Conservation (phyloP, 2,329 filamentous ascomycete genomes). For the Neodidymelliopsis sp. region DNA sequence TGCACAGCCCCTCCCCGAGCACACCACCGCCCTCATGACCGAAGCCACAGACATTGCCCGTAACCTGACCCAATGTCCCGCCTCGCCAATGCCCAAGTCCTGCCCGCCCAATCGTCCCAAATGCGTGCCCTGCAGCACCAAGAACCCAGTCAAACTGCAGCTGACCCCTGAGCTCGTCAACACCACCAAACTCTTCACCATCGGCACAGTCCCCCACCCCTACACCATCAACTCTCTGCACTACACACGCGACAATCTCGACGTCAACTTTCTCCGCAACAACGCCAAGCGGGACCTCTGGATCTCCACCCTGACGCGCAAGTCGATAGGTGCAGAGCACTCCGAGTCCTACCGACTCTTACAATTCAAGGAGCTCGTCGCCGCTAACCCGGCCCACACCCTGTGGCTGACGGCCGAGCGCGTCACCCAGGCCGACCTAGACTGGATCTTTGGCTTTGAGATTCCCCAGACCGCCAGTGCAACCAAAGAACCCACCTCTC, state of each 20-base stretch:
- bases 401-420: slow-evolving; percentile 83
- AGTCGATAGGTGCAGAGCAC: slow-evolving; percentile 69
- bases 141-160: slow-evolving; percentile 70
- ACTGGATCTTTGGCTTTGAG: slow-evolving; percentile 89
- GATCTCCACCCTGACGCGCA: slow-evolving; percentile 74
- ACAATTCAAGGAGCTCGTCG: slow-evolving; percentile 82
- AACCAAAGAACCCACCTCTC: slow-evolving; percentile 64
- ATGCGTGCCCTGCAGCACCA: slow-evolving; percentile 74
- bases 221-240: slow-evolving; percentile 80
- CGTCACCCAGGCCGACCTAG: slow-evolving; percentile 71
- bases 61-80: slow-evolving; percentile 77
- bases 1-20: slow-evolving; percentile 77
- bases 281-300: slow-evolving; percentile 78
- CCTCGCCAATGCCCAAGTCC: slow-evolving; percentile 74
- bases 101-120: slow-evolving; percentile 83
- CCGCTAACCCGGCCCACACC: slow-evolving; percentile 67
- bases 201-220: slow-evolving; percentile 89
- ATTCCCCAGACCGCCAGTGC: slow-evolving; percentile 68
- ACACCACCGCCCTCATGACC: slow-evolving; percentile 75
- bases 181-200: slow-evolving; percentile 74
- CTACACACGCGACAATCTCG: slow-evolving; percentile 58
- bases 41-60: slow-evolving; percentile 75
- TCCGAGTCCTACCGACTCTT: slow-evolving; percentile 72
- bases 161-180: slow-evolving; percentile 75
- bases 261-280: slow-evolving; percentile 56